Evolutionary conservation across 257 asterid genomes (phyloP).

Genomic region (Nicotiana paniculata): DNA sequence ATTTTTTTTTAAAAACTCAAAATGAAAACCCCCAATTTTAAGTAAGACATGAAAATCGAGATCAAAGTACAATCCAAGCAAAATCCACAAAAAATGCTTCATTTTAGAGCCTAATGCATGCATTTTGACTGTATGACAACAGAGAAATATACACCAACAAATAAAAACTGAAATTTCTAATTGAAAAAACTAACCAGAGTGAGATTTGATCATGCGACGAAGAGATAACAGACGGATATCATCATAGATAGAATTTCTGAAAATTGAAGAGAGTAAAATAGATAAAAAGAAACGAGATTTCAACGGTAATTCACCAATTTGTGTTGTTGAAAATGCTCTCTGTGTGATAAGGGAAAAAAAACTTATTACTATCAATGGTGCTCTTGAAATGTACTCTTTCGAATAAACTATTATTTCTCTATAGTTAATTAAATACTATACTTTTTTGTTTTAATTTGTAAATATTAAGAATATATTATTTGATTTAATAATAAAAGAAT

Average conservation of each 20-base stretch:
- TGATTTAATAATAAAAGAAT: no score
- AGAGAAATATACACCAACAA: background rate
- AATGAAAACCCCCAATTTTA: conserved; percentile 30
- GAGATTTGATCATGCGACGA: background rate
- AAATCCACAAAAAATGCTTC: conserved; percentile 25
- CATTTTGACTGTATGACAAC: conserved; percentile 3
- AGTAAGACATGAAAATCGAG: conserved; percentile 2
- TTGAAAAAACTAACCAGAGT: conserved; percentile 1
- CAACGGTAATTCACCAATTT: conserved; percentile 6
- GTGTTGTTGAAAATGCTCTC: background rate
- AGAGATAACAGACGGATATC: background rate
- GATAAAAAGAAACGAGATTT: conserved; percentile 3
- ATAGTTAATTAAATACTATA: background rate
- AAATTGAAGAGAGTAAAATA: conserved; percentile 5
- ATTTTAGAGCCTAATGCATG: conserved; percentile 23
- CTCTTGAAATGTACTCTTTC: background rate
- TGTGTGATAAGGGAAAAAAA: background rate
- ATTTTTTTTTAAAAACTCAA: background rate
- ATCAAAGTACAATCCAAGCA: conserved; percentile 29
- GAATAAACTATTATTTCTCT: background rate
- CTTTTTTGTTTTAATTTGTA: no score
- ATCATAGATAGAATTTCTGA: background rate
- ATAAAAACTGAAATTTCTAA: background rate
- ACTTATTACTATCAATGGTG: background rate
- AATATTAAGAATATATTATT: background rate